Evolutionary conservation across 306 rosid species (phyloP).

Genomic region (Prunus kanzakura): DNA sequence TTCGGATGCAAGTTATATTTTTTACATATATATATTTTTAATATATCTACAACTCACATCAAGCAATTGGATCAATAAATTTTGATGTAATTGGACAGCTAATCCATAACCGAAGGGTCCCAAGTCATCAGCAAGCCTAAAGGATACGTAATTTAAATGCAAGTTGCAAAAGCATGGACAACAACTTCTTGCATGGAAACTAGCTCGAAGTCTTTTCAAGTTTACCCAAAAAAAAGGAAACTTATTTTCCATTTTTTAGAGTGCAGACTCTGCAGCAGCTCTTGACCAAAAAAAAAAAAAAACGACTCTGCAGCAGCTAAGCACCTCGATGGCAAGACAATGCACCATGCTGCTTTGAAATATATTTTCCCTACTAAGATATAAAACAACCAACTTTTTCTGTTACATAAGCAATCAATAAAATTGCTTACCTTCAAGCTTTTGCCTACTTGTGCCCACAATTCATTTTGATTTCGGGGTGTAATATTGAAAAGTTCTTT

Average conservation of each 20-base stretch:
- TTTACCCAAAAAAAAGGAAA: no score
- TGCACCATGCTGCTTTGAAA: background rate
- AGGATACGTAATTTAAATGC: background rate
- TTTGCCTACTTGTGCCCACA: background rate
- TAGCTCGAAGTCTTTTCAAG: no score
- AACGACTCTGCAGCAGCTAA: no score
- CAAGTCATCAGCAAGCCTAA: background rate
- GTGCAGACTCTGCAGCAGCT: no score
- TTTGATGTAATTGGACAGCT: background rate
- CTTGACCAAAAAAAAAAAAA: no score
- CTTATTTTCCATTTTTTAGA: no score
- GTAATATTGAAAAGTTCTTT: background rate
- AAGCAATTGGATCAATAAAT: background rate
- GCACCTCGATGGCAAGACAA: no score
- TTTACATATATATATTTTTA: background rate
- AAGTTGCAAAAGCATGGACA: background rate
- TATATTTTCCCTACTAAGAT: background rate
- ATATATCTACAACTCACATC: background rate
- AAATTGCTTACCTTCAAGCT: background rate
- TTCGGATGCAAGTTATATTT: no score
- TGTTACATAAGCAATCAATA: background rate
- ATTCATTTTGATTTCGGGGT: background rate
- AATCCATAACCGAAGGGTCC: background rate
- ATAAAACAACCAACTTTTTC: background rate
- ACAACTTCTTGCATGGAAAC: no score